Percentiles rank a stretch among this genome's conserved stretches.
Conservation (phyloP, 768 basidiomycete species). For the Cantharellus anzutake region DNA sequence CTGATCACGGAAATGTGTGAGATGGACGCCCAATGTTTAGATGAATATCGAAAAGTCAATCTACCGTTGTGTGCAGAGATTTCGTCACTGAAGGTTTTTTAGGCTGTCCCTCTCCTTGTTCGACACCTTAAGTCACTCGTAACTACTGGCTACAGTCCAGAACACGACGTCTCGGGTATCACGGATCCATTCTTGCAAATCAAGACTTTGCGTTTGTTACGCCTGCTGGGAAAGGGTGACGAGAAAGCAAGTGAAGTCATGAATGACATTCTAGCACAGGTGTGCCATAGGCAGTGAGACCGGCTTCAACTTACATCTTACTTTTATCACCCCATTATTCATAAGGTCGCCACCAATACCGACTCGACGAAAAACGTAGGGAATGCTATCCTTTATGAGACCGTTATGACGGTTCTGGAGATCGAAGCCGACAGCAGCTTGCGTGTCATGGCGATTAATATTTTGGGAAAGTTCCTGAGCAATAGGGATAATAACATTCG, state of each 20-base stretch:
- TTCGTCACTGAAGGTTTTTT: slow-evolving; percentile 7
- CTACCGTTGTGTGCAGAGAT: background rate
- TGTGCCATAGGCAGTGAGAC: slow-evolving; percentile 14
- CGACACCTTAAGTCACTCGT: slow-evolving; percentile 87
- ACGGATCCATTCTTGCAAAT: slow-evolving; percentile 92
- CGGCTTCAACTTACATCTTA: background rate
- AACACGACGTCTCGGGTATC: slow-evolving; percentile 98
- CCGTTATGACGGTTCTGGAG: slow-evolving; percentile 86
- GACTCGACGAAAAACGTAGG: slow-evolving; percentile 97
- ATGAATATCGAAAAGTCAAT: slow-evolving; percentile 79
- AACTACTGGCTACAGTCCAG: slow-evolving; percentile 93
- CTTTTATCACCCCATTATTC: background rate
- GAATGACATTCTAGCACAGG: slow-evolving; percentile 97
- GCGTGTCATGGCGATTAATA: slow-evolving; percentile 99
- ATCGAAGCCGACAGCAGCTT: slow-evolving; percentile 93
- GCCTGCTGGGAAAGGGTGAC: slow-evolving; percentile 75
- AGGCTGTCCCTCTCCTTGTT: slow-evolving; percentile 88
- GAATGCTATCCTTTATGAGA: slow-evolving; percentile 94
- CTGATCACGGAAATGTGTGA: slow-evolving; percentile 91
- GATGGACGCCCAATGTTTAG: slow-evolving; percentile 46
- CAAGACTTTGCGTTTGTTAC: slow-evolving; percentile 76
- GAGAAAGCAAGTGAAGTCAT: slow-evolving; percentile 80
- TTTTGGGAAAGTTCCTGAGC: slow-evolving; percentile 91
- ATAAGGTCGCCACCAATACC: slow-evolving; percentile 93
- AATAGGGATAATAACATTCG: slow-evolving; percentile 98